These are phyloP conservation scores for Triticum dicoccoides DNA, from an alignment of 176 grass and related monocot species.

Conservation along the genomic window DNA sequence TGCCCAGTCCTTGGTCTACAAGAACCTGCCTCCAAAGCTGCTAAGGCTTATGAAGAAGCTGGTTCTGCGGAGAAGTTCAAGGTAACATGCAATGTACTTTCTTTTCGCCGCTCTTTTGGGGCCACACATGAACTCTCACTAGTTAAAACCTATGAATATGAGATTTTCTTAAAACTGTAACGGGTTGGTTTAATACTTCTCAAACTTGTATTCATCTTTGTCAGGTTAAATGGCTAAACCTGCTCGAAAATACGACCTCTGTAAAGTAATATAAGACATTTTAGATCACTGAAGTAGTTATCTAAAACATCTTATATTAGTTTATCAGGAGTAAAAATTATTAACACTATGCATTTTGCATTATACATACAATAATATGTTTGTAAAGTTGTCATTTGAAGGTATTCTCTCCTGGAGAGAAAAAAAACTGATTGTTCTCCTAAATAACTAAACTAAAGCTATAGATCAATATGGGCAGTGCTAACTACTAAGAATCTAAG, in stretches of 20 bases:
- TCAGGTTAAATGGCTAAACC: background rate
- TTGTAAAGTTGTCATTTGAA: background rate
- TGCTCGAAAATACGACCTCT: background rate
- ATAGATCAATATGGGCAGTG: background rate
- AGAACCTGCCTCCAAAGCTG: constrained; percentile 32
- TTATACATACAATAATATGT: background rate
- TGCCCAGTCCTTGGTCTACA: constrained; percentile 72
- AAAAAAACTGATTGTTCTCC: background rate
- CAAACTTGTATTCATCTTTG: background rate
- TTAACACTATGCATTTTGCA: background rate
- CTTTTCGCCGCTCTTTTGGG: background rate
- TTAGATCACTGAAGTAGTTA: no score
- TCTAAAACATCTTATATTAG: no score
- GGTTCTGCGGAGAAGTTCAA: constrained; percentile 51
- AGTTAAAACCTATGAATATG: background rate
- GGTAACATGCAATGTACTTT: constrained; percentile 28
- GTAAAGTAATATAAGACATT: no score
- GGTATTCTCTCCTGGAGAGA: background rate
- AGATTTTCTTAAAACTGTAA: background rate
- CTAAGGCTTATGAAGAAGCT: constrained; percentile 39
- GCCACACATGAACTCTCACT: background rate
- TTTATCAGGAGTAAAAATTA: background rate
- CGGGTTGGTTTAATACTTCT: background rate
- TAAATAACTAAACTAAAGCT: background rate
- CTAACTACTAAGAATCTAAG: background rate